Conservation (phyloP, 1,139 yeast genomes). For the Protomyces arabidopsidicola region DNA sequence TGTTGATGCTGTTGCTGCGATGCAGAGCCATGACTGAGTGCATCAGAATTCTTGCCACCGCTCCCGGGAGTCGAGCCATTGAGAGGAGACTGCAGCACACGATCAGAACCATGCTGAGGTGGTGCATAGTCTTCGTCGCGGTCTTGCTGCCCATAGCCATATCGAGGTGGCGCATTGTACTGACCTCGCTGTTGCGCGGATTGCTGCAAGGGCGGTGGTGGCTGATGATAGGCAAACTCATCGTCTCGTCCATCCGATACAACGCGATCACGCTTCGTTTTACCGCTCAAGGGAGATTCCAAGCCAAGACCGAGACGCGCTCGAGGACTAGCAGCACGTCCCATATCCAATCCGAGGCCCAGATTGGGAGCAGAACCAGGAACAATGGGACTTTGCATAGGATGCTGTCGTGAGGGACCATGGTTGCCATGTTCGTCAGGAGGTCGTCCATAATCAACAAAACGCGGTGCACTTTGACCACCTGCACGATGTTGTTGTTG, state of each 20-base stretch:
- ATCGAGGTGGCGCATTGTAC: neutral
- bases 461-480: neutral
- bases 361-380: neutral
- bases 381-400: neutral
- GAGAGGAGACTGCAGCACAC: neutral
- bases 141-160: neutral
- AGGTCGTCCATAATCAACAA: conserved; percentile 2
- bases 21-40: neutral
- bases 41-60: neutral
- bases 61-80: neutral
- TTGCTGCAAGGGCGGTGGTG: neutral
- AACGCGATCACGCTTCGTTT: conserved; percentile 17
- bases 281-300: conserved; percentile 19
- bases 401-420: neutral
- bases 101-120: neutral
- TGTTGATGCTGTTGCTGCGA: neutral
- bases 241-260: conserved; percentile 3
- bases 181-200: neutral
- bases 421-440: neutral
- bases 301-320: neutral
- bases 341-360: neutral
- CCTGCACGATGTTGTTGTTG: neutral
- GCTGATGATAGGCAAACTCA: neutral
- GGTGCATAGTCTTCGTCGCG: neutral
- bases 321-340: neutral